Conservation (phyloP, 768 basidiomycete genomes). For the Russula virescens region DNA sequence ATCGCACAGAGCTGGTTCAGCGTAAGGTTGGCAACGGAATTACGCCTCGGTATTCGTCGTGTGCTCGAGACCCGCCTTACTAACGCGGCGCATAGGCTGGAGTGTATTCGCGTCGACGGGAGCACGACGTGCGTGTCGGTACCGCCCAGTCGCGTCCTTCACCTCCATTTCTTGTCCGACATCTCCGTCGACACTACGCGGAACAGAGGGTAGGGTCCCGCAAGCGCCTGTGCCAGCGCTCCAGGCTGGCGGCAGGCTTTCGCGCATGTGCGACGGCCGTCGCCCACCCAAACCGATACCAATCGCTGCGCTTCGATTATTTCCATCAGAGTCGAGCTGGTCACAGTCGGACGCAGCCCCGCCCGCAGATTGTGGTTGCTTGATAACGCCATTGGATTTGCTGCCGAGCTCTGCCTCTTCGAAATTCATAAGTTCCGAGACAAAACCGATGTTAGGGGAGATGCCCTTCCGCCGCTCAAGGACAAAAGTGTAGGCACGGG, state of each 20-base stretch:
- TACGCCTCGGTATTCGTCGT: not conserved
- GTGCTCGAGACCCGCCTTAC: conserved; percentile 90
- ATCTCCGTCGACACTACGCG: conserved; percentile 46
- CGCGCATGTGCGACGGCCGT: conserved; percentile 60
- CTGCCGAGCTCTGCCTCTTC: conserved; percentile 86
- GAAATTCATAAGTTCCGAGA: conserved; percentile 94
- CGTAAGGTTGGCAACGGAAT: not conserved
- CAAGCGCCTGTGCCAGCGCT: conserved; percentile 24
- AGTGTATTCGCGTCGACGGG: conserved; percentile 85
- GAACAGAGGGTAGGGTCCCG: conserved; percentile 23
- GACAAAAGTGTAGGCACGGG: conserved; percentile 87
- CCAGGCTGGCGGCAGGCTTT: conserved; percentile 64
- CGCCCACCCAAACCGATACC: conserved; percentile 39
- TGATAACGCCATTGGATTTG: conserved; percentile 64
- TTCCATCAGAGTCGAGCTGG: conserved; percentile 31
- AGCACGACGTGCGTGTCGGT: conserved; percentile 79
- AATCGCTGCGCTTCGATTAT: conserved; percentile 30
- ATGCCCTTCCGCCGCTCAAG: conserved; percentile 90
- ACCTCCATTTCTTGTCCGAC: conserved; percentile 84
- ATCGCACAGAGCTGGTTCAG: not conserved
- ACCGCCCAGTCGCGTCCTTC: conserved; percentile 77
- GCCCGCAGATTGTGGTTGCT: conserved; percentile 31
- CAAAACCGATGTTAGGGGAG: conserved; percentile 96
- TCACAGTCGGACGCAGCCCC: conserved; percentile 31
- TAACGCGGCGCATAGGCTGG: conserved; percentile 85